Percentiles rank a stretch among this genome's conserved stretches.
Evolutionary conservation across 1,139 yeast genomes (phyloP).

Genomic region (Meyerozyma athensensis): DNA sequence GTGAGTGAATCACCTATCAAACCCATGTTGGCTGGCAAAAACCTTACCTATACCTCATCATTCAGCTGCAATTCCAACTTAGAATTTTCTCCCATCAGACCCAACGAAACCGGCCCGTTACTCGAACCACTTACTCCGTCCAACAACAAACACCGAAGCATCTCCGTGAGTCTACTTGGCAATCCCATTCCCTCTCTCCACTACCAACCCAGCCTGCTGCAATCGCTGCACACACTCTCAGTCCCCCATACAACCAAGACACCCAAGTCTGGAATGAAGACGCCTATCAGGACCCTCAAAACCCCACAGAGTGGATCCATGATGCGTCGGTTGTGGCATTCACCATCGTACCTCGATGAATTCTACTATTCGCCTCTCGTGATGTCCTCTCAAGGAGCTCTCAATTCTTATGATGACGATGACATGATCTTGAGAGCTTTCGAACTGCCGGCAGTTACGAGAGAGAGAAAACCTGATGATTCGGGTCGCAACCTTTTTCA

Average conservation of each 20-base stretch:
- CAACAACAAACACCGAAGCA: slow-evolving; percentile 17
- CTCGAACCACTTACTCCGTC: slow-evolving; percentile 55
- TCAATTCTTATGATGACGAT: slow-evolving; percentile 49
- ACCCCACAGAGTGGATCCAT: slow-evolving; percentile 42
- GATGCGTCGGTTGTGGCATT: slow-evolving; percentile 51
- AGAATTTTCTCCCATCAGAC: slow-evolving; percentile 56
- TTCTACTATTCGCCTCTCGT: slow-evolving; percentile 57
- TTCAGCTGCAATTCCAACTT: slow-evolving; percentile 62
- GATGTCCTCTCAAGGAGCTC: slow-evolving; percentile 22
- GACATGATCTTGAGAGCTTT: slow-evolving; percentile 48
- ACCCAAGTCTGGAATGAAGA: slow-evolving; percentile 31
- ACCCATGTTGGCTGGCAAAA: slow-evolving; percentile 41
- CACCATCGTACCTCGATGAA: slow-evolving; percentile 64
- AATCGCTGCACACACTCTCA: slow-evolving; percentile 4
- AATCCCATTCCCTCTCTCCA: slow-evolving; percentile 13
- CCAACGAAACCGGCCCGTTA: slow-evolving; percentile 58
- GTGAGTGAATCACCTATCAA: slow-evolving; percentile 35
- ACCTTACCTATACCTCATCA: slow-evolving; percentile 49
- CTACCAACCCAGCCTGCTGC: slow-evolving; percentile 8
- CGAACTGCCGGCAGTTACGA: slow-evolving; percentile 26
- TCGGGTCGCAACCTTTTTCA: slow-evolving; percentile 18
- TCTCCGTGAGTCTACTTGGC: slow-evolving; percentile 14
- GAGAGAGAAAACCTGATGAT: slow-evolving; percentile 9
- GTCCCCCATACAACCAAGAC: slow-evolving; percentile 10
- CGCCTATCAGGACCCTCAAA: slow-evolving; percentile 37